Conservation (phyloP, 2,329 filamentous ascomycete genomes). For the Mariannaea sp. region DNA sequence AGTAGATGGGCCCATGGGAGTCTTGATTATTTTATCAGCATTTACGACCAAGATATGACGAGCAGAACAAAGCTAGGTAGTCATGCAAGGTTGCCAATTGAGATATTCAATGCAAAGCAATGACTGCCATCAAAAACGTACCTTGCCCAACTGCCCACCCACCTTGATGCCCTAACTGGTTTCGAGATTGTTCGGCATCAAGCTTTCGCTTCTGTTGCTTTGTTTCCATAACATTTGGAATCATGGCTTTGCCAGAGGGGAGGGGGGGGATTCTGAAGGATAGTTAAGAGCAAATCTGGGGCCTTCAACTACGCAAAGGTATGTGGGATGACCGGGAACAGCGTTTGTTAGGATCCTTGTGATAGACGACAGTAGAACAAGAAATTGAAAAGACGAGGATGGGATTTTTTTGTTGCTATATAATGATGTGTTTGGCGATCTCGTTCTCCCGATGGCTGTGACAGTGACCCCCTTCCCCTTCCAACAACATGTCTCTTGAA, state of each 20-base stretch:
- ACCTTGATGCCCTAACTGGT: slow-evolving; percentile 47
- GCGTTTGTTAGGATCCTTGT: no score
- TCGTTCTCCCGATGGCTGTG: background rate
- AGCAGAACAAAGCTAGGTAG: no score
- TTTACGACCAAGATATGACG: no score
- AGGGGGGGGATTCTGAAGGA: no score
- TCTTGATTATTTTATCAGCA: slow-evolving; percentile 34
- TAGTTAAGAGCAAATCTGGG: no score
- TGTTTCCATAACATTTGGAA: slow-evolving; percentile 50
- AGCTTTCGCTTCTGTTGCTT: slow-evolving; percentile 56
- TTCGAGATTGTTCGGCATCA: slow-evolving; percentile 51
- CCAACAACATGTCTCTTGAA: background rate
- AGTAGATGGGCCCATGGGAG: slow-evolving; percentile 53
- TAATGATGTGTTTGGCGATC: no score
- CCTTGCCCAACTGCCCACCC: slow-evolving; percentile 50
- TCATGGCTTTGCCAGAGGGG: slow-evolving; percentile 30
- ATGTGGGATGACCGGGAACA: no score
- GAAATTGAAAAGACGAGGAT: no score
- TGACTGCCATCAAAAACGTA: slow-evolving; percentile 43
- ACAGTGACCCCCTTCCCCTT: slow-evolving; percentile 1
- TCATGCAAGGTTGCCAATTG: no score
- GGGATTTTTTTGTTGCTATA: no score
- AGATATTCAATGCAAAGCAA: background rate
- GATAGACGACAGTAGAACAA: no score
- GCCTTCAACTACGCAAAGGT: no score